A percentile compares a stretch with the other conserved stretches of the same genome.
Conservation (phyloP, 768 basidiomycete species). For the Lentinula raphanica region DNA sequence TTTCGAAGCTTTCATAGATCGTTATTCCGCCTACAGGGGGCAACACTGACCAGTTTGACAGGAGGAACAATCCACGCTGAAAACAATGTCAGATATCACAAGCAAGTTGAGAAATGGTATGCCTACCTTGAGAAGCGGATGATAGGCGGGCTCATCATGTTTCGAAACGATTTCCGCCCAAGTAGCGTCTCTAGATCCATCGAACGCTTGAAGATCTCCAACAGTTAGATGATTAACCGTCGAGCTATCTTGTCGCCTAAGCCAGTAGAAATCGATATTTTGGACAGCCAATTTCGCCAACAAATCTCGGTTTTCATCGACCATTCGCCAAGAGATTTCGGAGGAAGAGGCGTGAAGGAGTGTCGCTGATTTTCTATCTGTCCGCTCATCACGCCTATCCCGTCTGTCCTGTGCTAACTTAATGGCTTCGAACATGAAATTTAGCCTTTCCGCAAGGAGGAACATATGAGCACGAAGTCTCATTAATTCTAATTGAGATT, state of each 20-base stretch:
- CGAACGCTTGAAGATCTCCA: conserved; percentile 77
- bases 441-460: conserved; percentile 71
- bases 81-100: not conserved
- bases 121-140: conserved; percentile 67
- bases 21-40: conserved; percentile 91
- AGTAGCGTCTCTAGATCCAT: conserved; percentile 73
- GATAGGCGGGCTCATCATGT: conserved; percentile 61
- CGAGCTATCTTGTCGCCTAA: conserved; percentile 84
- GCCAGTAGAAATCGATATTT: conserved; percentile 74
- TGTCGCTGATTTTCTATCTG: conserved; percentile 75
- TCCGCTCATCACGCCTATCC: conserved; percentile 55
- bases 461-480: conserved; percentile 58
- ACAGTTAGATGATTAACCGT: conserved; percentile 73
- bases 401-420: conserved; percentile 75
- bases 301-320: conserved; percentile 65
- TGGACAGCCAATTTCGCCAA: conserved; percentile 84
- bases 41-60: conserved; percentile 77
- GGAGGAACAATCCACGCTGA: conserved; percentile 67
- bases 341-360: conserved; percentile 76
- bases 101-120: not conserved
- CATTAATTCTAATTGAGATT: conserved; percentile 50
- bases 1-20: conserved; percentile 77
- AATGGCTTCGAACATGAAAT: conserved; percentile 81
- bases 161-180: conserved; percentile 89
- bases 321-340: conserved; percentile 90